phyloP scores from a whole-genome alignment of 2,329 filamentous ascomycete species.

The Trichoderma atrobrunneum region DNA sequence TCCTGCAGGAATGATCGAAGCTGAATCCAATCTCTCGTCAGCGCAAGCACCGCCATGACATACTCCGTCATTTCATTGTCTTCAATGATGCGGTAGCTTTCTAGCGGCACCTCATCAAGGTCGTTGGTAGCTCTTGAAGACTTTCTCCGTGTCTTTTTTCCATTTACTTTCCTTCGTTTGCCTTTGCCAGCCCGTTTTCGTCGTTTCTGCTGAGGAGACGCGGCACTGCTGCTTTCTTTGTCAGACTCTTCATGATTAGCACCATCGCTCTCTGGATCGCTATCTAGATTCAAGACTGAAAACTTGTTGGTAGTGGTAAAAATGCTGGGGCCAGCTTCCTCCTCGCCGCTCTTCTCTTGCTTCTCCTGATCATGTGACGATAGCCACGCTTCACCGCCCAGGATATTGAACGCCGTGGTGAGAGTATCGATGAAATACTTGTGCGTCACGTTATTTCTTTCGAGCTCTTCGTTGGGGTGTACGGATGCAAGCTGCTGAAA shows the following conservation, averaged over 20 bases:
- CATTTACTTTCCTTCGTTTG: constrained; percentile 22
- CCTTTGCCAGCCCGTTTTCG: background rate
- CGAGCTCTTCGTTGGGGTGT: constrained; percentile 35
- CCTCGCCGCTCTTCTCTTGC: constrained; percentile 22
- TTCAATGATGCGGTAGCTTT: constrained; percentile 44
- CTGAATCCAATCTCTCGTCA: constrained; percentile 37
- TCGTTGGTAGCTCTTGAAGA: constrained; percentile 19
- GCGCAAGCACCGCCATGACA: constrained; percentile 41
- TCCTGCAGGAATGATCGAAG: constrained; percentile 41
- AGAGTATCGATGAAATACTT: constrained; percentile 44
- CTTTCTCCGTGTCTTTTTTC: constrained; percentile 15
- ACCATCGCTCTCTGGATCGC: constrained; percentile 15
- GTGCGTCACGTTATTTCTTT: constrained; percentile 40
- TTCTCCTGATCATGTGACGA: constrained; percentile 19
- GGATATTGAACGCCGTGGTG: constrained; percentile 33
- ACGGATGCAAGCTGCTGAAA: constrained; percentile 35
- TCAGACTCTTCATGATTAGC: background rate
- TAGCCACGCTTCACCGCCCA: constrained; percentile 34
- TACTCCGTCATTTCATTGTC: constrained; percentile 41
- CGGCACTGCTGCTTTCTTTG: background rate
- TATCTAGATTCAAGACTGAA: constrained; percentile 14
- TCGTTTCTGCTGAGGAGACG: background rate
- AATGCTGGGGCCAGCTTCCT: constrained; percentile 25
- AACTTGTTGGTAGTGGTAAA: constrained; percentile 22
- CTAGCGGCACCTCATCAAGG: constrained; percentile 41